These are phyloP conservation scores for Naganishia vishniacii DNA, from an alignment of 768 basidiomycete species.

Conservation along the genomic window DNA sequence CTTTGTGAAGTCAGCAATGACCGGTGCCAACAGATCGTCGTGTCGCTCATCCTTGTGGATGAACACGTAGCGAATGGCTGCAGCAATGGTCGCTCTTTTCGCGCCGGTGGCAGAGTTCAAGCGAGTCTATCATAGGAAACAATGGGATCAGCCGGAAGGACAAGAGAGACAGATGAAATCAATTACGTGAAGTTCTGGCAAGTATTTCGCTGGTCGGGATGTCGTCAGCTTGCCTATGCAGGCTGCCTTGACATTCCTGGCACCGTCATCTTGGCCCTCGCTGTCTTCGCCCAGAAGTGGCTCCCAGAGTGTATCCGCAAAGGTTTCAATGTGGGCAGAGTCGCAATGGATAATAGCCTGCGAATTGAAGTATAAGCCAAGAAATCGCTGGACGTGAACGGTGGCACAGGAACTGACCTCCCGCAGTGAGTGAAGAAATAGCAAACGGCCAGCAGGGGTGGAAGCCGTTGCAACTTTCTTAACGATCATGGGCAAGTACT, in stretches of 20 bases:
- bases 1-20: conserved; percentile 81
- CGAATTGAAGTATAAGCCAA: background rate
- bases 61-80: conserved; percentile 85
- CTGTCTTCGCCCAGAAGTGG: conserved; percentile 82
- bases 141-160: background rate
- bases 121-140: conserved; percentile 32
- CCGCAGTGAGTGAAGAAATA: conserved; percentile 86
- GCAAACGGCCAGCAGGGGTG: conserved; percentile 66
- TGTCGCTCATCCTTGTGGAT: conserved; percentile 78
- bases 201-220: conserved; percentile 79
- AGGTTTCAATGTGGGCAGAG: conserved; percentile 70
- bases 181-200: conserved; percentile 83
- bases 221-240: conserved; percentile 93
- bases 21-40: conserved; percentile 80
- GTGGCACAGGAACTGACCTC: conserved; percentile 68
- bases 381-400: background rate
- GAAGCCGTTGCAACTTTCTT: conserved; percentile 53
- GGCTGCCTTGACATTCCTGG: conserved; percentile 89
- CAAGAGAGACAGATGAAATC: background rate
- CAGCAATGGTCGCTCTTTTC: conserved; percentile 79
- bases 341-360: conserved; percentile 90
- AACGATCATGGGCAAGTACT: conserved; percentile 80
- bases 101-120: conserved; percentile 39
- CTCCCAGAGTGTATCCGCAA: conserved; percentile 84
- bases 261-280: conserved; percentile 65